phyloP scores from a whole-genome alignment of 179 eudicot genomes.

The Dionaea muscipula region DNA sequence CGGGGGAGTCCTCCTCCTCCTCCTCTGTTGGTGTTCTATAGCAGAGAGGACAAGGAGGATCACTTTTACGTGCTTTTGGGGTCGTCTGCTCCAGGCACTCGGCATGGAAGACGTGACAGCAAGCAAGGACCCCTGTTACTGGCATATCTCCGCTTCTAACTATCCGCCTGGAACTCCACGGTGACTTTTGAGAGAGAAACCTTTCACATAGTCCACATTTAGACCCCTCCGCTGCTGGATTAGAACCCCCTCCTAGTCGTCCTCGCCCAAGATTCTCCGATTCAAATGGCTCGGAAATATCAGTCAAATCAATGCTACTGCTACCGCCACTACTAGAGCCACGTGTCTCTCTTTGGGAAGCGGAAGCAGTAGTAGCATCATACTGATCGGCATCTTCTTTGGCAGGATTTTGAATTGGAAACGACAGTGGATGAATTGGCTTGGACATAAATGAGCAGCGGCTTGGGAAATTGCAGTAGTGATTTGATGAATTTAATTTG shows the following conservation, averaged over 20 bases:
- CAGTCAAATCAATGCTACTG: slow-evolving; percentile 53
- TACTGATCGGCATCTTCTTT: slow-evolving; percentile 40
- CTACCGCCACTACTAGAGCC: slow-evolving; percentile 60
- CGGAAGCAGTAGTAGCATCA: slow-evolving; percentile 28
- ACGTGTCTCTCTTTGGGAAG: slow-evolving; percentile 38
- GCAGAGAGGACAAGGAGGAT: slow-evolving; percentile 91
- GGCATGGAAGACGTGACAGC: slow-evolving; percentile 85
- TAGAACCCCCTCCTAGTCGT: too few species aligned
- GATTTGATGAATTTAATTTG: slow-evolving; percentile 45
- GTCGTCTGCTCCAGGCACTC: slow-evolving; percentile 89
- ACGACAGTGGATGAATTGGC: slow-evolving; percentile 71
- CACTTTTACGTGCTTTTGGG: slow-evolving; percentile 54
- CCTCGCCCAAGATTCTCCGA: slow-evolving; percentile 27
- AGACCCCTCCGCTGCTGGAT: slow-evolving; percentile 19
- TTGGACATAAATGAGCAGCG: slow-evolving; percentile 84
- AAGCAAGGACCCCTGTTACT: slow-evolving; percentile 67
- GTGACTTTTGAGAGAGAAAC: slow-evolving; percentile 80
- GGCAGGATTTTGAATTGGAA: slow-evolving; percentile 35
- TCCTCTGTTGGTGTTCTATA: slow-evolving; percentile 29
- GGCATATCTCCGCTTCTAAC: slow-evolving; percentile 84
- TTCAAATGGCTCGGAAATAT: slow-evolving; percentile 40
- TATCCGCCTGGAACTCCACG: slow-evolving; percentile 82
- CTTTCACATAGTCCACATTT: slow-evolving; percentile 80
- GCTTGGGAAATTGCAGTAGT: slow-evolving; percentile 45
- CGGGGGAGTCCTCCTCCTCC: slow-evolving; percentile 37